Conservation (phyloP, 139 green algal species). For the Tetraselmis chui region DNA sequence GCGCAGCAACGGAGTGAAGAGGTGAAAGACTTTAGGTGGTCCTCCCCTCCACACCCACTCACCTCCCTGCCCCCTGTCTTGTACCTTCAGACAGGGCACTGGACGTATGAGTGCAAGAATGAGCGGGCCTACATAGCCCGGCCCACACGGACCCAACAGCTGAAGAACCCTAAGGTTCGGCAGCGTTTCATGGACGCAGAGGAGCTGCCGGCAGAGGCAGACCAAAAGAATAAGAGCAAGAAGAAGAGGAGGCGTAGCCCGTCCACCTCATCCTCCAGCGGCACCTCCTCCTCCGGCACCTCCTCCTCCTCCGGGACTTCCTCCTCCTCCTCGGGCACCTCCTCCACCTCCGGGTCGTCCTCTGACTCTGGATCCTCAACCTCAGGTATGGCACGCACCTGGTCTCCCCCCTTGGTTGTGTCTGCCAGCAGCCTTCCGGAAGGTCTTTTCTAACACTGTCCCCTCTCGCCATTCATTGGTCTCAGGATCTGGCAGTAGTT, state of each 20-base stretch:
- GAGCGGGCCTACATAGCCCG: slow-evolving; percentile 45
- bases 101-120: slow-evolving; percentile 71
- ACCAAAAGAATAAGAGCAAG: slow-evolving; percentile 22
- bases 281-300: neutral
- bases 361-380: too few relatives aligned
- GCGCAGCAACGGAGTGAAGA: too few relatives aligned
- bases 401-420: neutral
- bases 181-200: slow-evolving; percentile 39
- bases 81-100: slow-evolving; percentile 54
- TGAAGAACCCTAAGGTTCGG: slow-evolving; percentile 48
- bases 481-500: slow-evolving; percentile 5
- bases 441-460: too few relatives aligned
- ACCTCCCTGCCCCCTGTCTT: too few relatives aligned
- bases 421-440: too few relatives aligned
- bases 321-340: neutral
- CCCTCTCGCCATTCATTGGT: neutral
- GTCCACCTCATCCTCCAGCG: slow-evolving; percentile 15
- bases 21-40: too few relatives aligned
- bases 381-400: neutral
- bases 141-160: slow-evolving; percentile 62
- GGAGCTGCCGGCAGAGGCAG: slow-evolving; percentile 32
- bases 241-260: slow-evolving; percentile 7
- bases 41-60: too few relatives aligned
- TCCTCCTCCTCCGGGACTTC: neutral
- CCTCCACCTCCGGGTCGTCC: neutral